These are phyloP conservation scores for Conticribra guillardii DNA, from an alignment of 108 stramenopile species.

Conservation along the genomic window DNA sequence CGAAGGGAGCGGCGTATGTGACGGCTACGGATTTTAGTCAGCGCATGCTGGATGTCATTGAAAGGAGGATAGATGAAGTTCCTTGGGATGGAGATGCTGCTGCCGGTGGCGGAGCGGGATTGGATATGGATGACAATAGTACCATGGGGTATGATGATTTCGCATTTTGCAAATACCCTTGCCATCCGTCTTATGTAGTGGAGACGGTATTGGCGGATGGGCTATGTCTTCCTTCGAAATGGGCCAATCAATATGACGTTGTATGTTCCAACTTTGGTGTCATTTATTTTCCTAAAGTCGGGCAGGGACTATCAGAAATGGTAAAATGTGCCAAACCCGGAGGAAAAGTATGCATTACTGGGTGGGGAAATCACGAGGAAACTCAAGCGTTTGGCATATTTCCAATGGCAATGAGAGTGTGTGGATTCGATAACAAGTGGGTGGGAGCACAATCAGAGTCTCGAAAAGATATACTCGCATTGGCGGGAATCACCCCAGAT, in stretches of 20 bases:
- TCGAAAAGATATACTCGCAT: neutral
- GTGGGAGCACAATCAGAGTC: neutral
- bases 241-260: slow-evolving; percentile 21
- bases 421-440: slow-evolving; percentile 15
- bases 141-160: too few species aligned
- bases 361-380: slow-evolving; percentile 11
- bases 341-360: slow-evolving; percentile 22
- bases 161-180: neutral
- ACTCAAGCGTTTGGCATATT: slow-evolving; percentile 19
- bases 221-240: slow-evolving; percentile 4
- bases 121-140: too few species aligned
- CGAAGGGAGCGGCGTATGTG: slow-evolving; percentile 7
- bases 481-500: neutral
- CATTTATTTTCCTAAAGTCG: slow-evolving; percentile 21
- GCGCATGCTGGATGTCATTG: slow-evolving; percentile 2
- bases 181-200: neutral
- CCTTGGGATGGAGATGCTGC: neutral
- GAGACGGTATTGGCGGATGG: slow-evolving; percentile 19
- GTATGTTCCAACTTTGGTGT: slow-evolving; percentile 20
- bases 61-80: neutral
- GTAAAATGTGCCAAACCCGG: slow-evolving; percentile 17
- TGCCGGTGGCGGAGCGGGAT: neutral
- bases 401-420: slow-evolving; percentile 6
- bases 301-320: slow-evolving; percentile 13
- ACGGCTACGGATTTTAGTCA: slow-evolving; percentile 16